A percentile compares a stretch with the other conserved stretches of the same genome.
Conservation (phyloP, 2,329 filamentous ascomycete species). For the Magnaporthiopsis rhizophila region DNA sequence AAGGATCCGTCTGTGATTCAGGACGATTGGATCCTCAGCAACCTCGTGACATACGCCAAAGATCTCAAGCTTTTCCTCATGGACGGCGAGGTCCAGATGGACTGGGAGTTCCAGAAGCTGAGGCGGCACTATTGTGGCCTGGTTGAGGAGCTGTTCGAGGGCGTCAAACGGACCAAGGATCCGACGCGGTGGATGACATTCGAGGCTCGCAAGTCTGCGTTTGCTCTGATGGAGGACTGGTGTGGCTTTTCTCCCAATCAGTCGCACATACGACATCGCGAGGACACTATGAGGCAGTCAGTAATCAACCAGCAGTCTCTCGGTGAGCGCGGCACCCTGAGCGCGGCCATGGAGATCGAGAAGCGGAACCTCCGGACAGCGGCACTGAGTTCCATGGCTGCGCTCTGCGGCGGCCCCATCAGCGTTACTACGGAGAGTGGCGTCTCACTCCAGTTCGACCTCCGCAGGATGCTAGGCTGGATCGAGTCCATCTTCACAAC, state of each 20-base stretch:
- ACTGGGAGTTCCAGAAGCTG: constrained; percentile 89
- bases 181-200: constrained; percentile 95
- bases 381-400: constrained; percentile 90
- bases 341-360: constrained; percentile 92
- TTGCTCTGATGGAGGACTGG: constrained; percentile 98
- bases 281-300: constrained; percentile 81
- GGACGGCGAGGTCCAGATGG: constrained; percentile 87
- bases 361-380: constrained; percentile 87
- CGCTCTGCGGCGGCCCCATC: constrained; percentile 78
- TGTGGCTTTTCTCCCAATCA: constrained; percentile 95
- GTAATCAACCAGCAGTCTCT: constrained; percentile 72
- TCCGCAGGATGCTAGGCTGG: constrained; percentile 89
- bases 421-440: constrained; percentile 83
- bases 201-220: constrained; percentile 89
- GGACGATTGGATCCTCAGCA: constrained; percentile 85
- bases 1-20: constrained; percentile 69
- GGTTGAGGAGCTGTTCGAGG: constrained; percentile 87
- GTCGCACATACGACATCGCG: constrained; percentile 67
- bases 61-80: constrained; percentile 91
- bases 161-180: constrained; percentile 77
- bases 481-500: constrained; percentile 92
- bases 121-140: constrained; percentile 90
- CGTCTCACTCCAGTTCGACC: constrained; percentile 81
- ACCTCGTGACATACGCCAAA: constrained; percentile 81
- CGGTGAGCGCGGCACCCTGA: constrained; percentile 68